Base-by-base conservation (phyloP, 2,329 filamentous ascomycete species). In the Sporothrix pallida region DNA sequence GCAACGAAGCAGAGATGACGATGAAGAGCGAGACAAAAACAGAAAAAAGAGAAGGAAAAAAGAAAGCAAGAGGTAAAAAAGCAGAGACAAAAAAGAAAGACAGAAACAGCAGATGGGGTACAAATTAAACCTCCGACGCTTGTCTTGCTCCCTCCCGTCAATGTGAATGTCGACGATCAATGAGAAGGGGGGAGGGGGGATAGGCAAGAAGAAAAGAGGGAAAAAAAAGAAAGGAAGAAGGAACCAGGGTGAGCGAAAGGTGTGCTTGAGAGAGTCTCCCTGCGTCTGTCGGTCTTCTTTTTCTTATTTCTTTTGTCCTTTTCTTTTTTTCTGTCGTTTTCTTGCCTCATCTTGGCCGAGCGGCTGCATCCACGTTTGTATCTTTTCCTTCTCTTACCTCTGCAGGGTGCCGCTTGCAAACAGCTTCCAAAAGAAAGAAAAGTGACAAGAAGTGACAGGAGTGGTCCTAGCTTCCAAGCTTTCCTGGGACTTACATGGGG, bases 271-370 rank as follows among this genome's bases (percentile, higher is more conserved):
- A 67, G 23, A 26, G 42, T 26, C 62, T 67, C 42, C 62, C 42
- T 67, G 62, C 62, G 62, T 67, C 62, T 48, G n/a, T 67, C 62
- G 62, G 42, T 17, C 26, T 67, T 46, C 62, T 67, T 48, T 65
- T 12, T 17, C 26, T 67, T 23, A 42, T 67, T 48, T 65, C 8
- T 8, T 46, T 23, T 65, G 23, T 20, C 44, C 15, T 9, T 67
- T 26, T 67, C 42, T 67, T 20, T 67, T 17, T 37, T 9, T 46
- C 42, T 42, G 37, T 48, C 37, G 44, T 50, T 8, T 50, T 10
- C 26, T 48, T 68, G n/a, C n/a, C 54, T 20, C 52, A 60, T 60
- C n/a, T 71, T 60, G 52, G 42, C 20, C 42, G 42, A 67, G 62
- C 62, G 62, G 42, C 62, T 67, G 62, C 42, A 12, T 31, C 20